A percentile compares a stretch with the other conserved stretches of the same genome.
These are phyloP conservation scores for Camellia lanceoleosa DNA, from an alignment of 148 eudicot species.

Conservation along the genomic window DNA sequence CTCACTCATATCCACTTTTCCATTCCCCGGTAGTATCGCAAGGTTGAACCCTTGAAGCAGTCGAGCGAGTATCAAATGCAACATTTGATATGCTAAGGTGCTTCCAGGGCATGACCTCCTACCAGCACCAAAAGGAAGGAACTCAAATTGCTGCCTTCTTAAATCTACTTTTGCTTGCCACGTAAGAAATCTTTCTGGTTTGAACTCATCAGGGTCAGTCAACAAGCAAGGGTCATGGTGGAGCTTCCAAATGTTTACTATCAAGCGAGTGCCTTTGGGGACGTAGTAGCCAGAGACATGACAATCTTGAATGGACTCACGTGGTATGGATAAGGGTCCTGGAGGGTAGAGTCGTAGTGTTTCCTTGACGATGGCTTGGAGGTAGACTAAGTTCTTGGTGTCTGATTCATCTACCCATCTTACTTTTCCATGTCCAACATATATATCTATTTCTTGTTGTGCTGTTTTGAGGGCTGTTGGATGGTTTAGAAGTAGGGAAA, in stretches of 20 bases:
- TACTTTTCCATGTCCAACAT: neutral
- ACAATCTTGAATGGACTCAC: neutral
- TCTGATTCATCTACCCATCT: constrained; percentile 12
- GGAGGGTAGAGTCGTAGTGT: neutral
- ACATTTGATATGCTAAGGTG: neutral
- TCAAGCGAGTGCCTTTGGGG: constrained; percentile 4
- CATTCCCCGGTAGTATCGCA: neutral
- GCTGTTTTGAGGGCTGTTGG: neutral
- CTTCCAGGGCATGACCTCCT: neutral
- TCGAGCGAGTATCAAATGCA: neutral
- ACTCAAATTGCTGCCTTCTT: neutral
- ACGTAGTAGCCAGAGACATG: neutral
- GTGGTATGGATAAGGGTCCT: neutral
- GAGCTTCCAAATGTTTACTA: neutral
- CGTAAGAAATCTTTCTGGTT: neutral
- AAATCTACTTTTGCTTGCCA: neutral
- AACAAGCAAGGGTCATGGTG: neutral
- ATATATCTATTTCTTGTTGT: neutral
- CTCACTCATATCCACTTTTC: neutral
- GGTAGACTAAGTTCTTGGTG: neutral
- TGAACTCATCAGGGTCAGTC: neutral
- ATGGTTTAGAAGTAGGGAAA: constrained; percentile 7
- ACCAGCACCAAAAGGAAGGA: neutral
- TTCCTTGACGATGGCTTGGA: neutral
- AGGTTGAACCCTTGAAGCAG: neutral